Evolutionary conservation across 2,329 filamentous ascomycete genomes (phyloP), one percentile per base, ranked within the genome.

Genomic region (Knufia fluminis): DNA sequence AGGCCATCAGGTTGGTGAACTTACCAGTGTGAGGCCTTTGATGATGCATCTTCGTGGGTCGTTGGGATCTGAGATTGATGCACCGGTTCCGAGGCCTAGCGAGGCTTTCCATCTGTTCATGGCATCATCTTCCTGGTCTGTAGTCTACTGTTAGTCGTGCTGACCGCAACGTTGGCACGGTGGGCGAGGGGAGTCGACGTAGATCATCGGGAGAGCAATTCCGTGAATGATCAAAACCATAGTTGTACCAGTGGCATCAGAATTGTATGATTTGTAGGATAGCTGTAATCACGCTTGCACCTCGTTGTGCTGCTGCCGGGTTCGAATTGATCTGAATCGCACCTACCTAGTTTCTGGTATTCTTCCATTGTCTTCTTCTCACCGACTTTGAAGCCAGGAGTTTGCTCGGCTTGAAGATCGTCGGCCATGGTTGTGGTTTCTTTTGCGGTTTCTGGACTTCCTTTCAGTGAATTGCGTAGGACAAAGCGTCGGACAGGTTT

Each of bases 351-450:
- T 68, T 95, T 77, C 65, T 91, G 79, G 72, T 96, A 96, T 70
- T 96, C 86, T 57, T 91, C 86, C 64, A 98, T 78, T 61, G 87
- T 94, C 80, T 97, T 95, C 83, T 96, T 96, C 80, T 96, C 88
- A 60, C 88, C 90, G 66, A 96, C 85, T 81, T 94, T 96, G 83
- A 96, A 97, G 67, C 91, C 91, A 72, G 90, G 83, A 59, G 90
- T 96, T 73, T 84, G 79, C 74, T 92, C 86, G 57, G 88, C 84
- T 69, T 85, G 76, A 59, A 91, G 80, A 64, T 97, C 91, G 54
- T 95, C 88, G 59, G 82, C 75, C 83, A 87, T 87, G 61, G 61
- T 75, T 44, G 33, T 36, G 9, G 33, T 36, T 36, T 36, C n/a
- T n/a, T n/a, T n/a, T n/a, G n/a, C n/a, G n/a, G n/a, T n/a, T n/a